Conservation (phyloP, 441 rosid genomes). For the Aquilaria agallochum region DNA sequence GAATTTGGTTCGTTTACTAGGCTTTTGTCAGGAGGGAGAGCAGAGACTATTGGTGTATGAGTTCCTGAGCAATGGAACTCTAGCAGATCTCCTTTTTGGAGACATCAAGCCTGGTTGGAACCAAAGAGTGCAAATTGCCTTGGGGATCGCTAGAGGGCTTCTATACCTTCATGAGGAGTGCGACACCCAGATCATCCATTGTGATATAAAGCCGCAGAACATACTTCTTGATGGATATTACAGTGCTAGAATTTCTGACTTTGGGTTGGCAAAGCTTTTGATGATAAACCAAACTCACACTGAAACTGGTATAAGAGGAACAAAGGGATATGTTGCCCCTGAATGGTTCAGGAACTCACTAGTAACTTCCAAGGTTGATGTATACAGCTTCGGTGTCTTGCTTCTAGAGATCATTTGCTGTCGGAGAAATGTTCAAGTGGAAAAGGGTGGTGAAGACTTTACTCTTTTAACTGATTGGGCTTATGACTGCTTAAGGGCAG, state of each 20-base stretch:
- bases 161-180: slow-evolving; percentile 30
- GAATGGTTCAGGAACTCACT: slow-evolving; percentile 19
- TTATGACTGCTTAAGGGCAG: slow-evolving; percentile 13
- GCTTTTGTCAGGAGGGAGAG: slow-evolving; percentile 25
- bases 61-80: slow-evolving; percentile 26
- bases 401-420: slow-evolving; percentile 32
- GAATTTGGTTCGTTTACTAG: slow-evolving; percentile 23
- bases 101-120: slow-evolving; percentile 16
- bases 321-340: slow-evolving; percentile 21
- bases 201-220: slow-evolving; percentile 34
- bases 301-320: slow-evolving; percentile 22
- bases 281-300: slow-evolving; percentile 22
- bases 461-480: slow-evolving; percentile 14
- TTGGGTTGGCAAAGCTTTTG: slow-evolving; percentile 32
- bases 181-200: slow-evolving; percentile 28
- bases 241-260: slow-evolving; percentile 21
- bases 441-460: not conserved
- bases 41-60: slow-evolving; percentile 24
- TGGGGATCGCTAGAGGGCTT: slow-evolving; percentile 19
- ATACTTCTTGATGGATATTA: slow-evolving; percentile 25
- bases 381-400: slow-evolving; percentile 27
- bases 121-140: slow-evolving; percentile 19
- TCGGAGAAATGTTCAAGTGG: slow-evolving; percentile 14
- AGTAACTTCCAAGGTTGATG: slow-evolving; percentile 18
- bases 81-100: slow-evolving; percentile 18